Evolutionary conservation across 768 basidiomycete genomes (phyloP).

Genomic region (Cubamyces lactineus): DNA sequence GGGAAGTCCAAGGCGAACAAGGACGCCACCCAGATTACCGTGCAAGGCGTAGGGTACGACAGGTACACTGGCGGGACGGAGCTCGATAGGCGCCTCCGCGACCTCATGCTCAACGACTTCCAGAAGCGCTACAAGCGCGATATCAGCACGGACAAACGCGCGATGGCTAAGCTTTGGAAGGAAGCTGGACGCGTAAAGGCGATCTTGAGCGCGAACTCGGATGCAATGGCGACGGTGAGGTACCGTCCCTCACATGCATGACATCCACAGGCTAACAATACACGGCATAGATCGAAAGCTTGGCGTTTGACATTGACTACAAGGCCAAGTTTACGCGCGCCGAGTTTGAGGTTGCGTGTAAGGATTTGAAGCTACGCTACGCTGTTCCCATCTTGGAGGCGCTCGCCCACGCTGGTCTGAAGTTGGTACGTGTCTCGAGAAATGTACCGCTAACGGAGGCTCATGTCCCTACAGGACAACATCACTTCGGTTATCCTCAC

Average conservation of each 20-base stretch:
- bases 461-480: conserved; percentile 54
- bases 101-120: conserved; percentile 78
- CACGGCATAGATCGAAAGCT: conserved; percentile 71
- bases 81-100: conserved; percentile 80
- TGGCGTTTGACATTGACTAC: conserved; percentile 92
- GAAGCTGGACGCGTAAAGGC: conserved; percentile 91
- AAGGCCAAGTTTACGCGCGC: conserved; percentile 73
- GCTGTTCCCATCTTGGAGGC: conserved; percentile 77
- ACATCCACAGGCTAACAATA: conserved; percentile 2
- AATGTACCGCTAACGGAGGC: not conserved
- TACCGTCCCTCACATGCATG: conserved; percentile 8
- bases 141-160: conserved; percentile 73
- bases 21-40: conserved; percentile 69
- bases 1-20: conserved; percentile 48
- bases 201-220: conserved; percentile 90
- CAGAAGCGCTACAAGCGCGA: conserved; percentile 69
- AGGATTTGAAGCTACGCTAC: conserved; percentile 65
- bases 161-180: conserved; percentile 93
- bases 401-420: conserved; percentile 64
- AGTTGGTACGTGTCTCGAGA: conserved; percentile 50
- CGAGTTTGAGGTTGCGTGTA: conserved; percentile 76
- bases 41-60: conserved; percentile 85
- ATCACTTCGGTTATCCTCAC: conserved; percentile 90
- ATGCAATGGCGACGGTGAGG: conserved; percentile 71
- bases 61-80: conserved; percentile 77